Percentiles rank a stretch among this genome's conserved stretches.
Conservation (phyloP, 1,139 yeast species). For the Zygotorulaspora mrakii region DNA sequence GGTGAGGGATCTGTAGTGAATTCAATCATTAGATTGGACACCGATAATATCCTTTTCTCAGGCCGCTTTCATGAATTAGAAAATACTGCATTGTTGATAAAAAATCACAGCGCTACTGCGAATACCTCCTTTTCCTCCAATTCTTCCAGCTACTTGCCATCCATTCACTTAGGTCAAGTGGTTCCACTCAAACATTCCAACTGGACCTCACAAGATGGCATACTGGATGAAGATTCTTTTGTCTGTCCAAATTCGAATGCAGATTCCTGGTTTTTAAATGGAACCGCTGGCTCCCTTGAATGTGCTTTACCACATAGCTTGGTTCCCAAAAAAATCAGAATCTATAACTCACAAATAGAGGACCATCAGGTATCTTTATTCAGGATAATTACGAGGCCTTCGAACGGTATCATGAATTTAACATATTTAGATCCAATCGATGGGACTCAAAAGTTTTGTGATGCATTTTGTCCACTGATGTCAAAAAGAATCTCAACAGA, state of each 20-base stretch:
- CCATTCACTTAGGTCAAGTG: slow-evolving; percentile 57
- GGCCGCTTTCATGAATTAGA: slow-evolving; percentile 71
- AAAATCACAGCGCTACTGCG: slow-evolving; percentile 18
- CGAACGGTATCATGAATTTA: slow-evolving; percentile 86
- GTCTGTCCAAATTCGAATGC: slow-evolving; percentile 53
- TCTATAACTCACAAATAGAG: slow-evolving; percentile 56
- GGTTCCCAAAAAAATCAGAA: slow-evolving; percentile 68
- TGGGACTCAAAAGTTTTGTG: slow-evolving; percentile 58
- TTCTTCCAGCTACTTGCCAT: slow-evolving; percentile 21
- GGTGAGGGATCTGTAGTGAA: slow-evolving; percentile 56
- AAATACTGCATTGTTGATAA: slow-evolving; percentile 42
- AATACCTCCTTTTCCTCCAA: too few species aligned
- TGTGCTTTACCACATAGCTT: slow-evolving; percentile 57
- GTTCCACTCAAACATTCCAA: slow-evolving; percentile 62
- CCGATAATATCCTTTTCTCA: slow-evolving; percentile 63
- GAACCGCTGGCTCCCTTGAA: slow-evolving; percentile 59
- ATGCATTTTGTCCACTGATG: slow-evolving; percentile 79
- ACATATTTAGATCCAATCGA: slow-evolving; percentile 76
- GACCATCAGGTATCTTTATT: slow-evolving; percentile 55
- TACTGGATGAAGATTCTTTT: slow-evolving; percentile 43
- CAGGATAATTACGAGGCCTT: slow-evolving; percentile 72
- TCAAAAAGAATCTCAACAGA: slow-evolving; percentile 34
- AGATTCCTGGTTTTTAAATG: slow-evolving; percentile 57
- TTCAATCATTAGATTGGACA: slow-evolving; percentile 55
- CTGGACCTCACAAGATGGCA: slow-evolving; percentile 44